Conservation (phyloP, 148 eudicot species). For the Silene conica region DNA sequence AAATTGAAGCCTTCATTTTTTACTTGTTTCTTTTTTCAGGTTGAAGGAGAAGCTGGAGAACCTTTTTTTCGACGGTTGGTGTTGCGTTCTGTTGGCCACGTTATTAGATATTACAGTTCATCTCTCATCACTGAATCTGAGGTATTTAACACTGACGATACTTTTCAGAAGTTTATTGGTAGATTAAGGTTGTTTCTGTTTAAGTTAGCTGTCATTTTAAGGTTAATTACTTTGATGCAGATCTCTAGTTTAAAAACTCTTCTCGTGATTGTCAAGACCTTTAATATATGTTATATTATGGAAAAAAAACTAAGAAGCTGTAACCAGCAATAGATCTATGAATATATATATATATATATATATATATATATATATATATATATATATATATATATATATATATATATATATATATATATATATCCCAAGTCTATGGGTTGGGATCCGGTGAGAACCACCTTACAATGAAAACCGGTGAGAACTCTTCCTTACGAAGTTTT, state of each 20-base stretch:
- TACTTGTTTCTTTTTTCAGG: constrained; percentile 35
- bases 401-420: no score
- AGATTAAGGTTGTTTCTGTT: background rate
- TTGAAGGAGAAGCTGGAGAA: constrained; percentile 96
- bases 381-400: no score
- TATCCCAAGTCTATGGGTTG: no score
- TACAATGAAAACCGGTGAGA: no score
- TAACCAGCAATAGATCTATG: background rate
- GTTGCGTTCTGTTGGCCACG: constrained; percentile 88
- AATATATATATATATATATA: no score
- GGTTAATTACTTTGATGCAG: background rate
- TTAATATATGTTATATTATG: background rate
- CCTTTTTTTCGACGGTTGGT: constrained; percentile 96
- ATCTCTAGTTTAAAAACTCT: background rate
- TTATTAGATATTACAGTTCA: constrained; percentile 89
- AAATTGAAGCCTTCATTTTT: constrained; percentile 7
- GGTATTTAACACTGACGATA: constrained; percentile 36
- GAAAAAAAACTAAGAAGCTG: background rate
- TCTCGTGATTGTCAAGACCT: background rate
- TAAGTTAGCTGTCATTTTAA: background rate
- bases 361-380: no score
- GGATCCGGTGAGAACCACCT: no score
- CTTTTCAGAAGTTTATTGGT: background rate
- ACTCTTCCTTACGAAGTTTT: no score
- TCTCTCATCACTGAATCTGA: constrained; percentile 88